phyloP scores from a whole-genome alignment of 805 yeast species.

The Scheffersomyces coipomensis region DNA sequence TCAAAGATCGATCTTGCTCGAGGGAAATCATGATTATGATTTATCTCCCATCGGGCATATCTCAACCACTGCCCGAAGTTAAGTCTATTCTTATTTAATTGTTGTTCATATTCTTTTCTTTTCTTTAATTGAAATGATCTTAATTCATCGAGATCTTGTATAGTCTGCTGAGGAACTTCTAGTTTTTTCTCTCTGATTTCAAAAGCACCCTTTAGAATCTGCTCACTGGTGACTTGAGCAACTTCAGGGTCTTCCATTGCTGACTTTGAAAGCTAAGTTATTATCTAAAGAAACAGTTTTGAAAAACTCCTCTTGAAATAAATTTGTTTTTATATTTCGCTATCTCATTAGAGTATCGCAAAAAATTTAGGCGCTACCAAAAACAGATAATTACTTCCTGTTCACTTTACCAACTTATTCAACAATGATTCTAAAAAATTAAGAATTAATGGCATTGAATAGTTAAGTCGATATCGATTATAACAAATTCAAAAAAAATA shows the following conservation, averaged over 20 bases:
- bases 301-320: too few species aligned
- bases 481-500: slow-evolving; percentile 7
- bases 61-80: slow-evolving; percentile 88
- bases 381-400: too few species aligned
- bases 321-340: too few species aligned
- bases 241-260: not conserved
- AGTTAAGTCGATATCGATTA: too few species aligned
- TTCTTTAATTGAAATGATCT: slow-evolving; percentile 72
- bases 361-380: too few species aligned
- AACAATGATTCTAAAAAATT: too few species aligned
- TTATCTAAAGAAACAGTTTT: too few species aligned
- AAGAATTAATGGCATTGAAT: too few species aligned
- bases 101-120: slow-evolving; percentile 80
- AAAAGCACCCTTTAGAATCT: slow-evolving; percentile 35
- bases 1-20: slow-evolving; percentile 88
- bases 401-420: too few species aligned
- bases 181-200: slow-evolving; percentile 20
- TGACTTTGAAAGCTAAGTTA: too few species aligned
- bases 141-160: slow-evolving; percentile 75
- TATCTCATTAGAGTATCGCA: too few species aligned
- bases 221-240: slow-evolving; percentile 33
- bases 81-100: slow-evolving; percentile 78
- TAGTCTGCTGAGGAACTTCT: slow-evolving; percentile 31
- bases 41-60: slow-evolving; percentile 84
- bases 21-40: slow-evolving; percentile 66